Base-by-base conservation (phyloP, 2,329 filamentous ascomycete species). In the Cytospora piceicola region DNA sequence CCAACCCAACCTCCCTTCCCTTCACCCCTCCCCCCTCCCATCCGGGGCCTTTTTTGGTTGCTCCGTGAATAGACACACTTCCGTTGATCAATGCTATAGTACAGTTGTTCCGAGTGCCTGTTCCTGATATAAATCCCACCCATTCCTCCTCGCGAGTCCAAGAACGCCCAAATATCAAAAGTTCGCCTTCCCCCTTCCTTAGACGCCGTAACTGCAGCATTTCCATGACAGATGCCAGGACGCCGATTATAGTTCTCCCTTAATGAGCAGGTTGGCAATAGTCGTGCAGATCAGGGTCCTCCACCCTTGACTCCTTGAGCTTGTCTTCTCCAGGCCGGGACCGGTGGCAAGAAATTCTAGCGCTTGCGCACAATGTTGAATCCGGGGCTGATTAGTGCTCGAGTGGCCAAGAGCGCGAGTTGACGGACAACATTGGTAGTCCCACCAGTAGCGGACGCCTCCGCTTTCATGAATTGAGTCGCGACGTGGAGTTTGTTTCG, bases 391-490 rank as follows among this genome's bases (percentile, higher is more conserved):
- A 86, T 80, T 70, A 84, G 89, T 24, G 87, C 86, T 67, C 86
- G 81, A 30, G 84, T 80, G 4, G 88, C 88, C 74, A 92, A 84
- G 67, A 90, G 87, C 70, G 88, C 86, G 63, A 92, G 81, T n/a
- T 88, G 84, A 68, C 90, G 86, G 61, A 90, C 86, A 57, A 91
- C 87, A 68, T 92, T 91, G 1, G 88, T 92, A 1, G 89, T 91
- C n/a, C 88, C 89, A n/a, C 88, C 87, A 15, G 85, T 79, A 29
- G 81, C 83, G 63, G 83, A 81, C 11, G 87, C 83, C 73, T 91
- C 88, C 67, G 88, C 83, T 66, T 86, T 82, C 32, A 92, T 84
- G 72, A 92, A 91, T 73, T 87, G 88, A 71, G 88, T 87, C 3
- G 90, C 90, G 22, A 91, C 88, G 9, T 85, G 84, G 17, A 92